phyloP scores from a whole-genome alignment of 495 filamentous ascomycete species.

The Aspergillus taichungensis region DNA sequence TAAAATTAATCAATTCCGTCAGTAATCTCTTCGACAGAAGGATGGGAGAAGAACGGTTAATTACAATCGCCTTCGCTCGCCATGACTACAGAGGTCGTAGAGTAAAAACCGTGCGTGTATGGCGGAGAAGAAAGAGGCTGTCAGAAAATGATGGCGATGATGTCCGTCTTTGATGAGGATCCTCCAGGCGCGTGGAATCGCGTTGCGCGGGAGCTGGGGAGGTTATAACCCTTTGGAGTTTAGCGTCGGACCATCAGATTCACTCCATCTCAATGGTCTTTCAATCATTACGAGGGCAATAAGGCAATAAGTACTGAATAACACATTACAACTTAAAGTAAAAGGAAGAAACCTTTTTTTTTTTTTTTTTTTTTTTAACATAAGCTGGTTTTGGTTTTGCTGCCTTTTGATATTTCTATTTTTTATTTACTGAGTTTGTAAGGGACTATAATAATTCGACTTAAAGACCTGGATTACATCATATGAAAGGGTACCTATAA shows the following conservation, averaged over 20 bases:
- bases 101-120: conserved; percentile 5
- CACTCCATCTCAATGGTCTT: too few relatives aligned
- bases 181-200: conserved; percentile 7
- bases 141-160: conserved; percentile 1
- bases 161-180: neutral
- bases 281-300: too few relatives aligned
- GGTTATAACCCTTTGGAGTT: conserved; percentile 16
- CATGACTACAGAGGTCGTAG: conserved; percentile 22
- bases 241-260: conserved; percentile 4
- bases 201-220: conserved; percentile 13
- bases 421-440: too few relatives aligned
- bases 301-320: too few relatives aligned
- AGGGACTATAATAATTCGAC: too few relatives aligned
- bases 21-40: neutral
- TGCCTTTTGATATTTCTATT: too few relatives aligned
- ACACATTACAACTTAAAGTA: too few relatives aligned
- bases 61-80: conserved; percentile 44
- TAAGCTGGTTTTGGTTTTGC: too few relatives aligned
- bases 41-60: conserved; percentile 2
- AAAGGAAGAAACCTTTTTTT: too few relatives aligned
- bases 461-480: too few relatives aligned
- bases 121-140: neutral
- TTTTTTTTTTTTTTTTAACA: too few relatives aligned
- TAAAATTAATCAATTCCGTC: conserved; percentile 5
- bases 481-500: too few relatives aligned